These are phyloP conservation scores for Cardiosporidium cionae DNA, from an alignment of 169 alveolate species.

Conservation along the genomic window DNA sequence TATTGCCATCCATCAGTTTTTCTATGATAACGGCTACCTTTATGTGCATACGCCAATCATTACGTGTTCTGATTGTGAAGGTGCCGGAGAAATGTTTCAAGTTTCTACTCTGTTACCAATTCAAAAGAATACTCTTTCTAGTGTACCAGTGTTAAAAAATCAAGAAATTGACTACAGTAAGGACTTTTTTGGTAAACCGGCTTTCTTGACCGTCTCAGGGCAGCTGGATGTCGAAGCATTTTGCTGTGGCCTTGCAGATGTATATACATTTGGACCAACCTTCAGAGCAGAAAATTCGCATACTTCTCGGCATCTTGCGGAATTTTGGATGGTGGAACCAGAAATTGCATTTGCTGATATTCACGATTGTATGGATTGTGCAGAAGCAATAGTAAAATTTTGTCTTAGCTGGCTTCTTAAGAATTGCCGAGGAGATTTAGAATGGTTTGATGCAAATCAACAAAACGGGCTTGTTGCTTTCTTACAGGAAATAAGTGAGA, in stretches of 20 bases:
- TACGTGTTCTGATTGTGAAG: slow-evolving; percentile 99
- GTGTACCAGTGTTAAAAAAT: background rate
- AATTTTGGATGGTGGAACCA: slow-evolving; percentile 99
- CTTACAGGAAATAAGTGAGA: slow-evolving; percentile 47
- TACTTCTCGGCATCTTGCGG: slow-evolving; percentile 93
- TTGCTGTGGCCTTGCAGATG: slow-evolving; percentile 90
- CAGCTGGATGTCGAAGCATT: slow-evolving; percentile 89
- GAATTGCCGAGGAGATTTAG: slow-evolving; percentile 65
- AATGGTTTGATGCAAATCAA: slow-evolving; percentile 31
- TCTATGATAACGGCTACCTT: slow-evolving; percentile 84
- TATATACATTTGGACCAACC: slow-evolving; percentile 98
- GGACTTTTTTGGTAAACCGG: slow-evolving; percentile 91
- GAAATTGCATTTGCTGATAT: slow-evolving; percentile 91
- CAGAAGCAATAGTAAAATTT: slow-evolving; percentile 91
- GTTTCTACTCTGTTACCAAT: slow-evolving; percentile 81
- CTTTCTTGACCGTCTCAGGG: slow-evolving; percentile 95
- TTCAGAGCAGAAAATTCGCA: slow-evolving; percentile 98
- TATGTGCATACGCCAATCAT: slow-evolving; percentile 96
- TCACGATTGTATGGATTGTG: slow-evolving; percentile 80
- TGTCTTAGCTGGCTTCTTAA: slow-evolving; percentile 71
- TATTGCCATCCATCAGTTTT: slow-evolving; percentile 89
- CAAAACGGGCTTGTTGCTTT: slow-evolving; percentile 79
- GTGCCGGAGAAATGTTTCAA: slow-evolving; percentile 98
- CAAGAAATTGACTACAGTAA: slow-evolving; percentile 55
- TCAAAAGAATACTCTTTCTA: slow-evolving; percentile 49